A percentile compares a stretch with the other conserved stretches of the same genome.
Conservation (phyloP, 805 yeast species). For the Ogataea neopini region DNA sequence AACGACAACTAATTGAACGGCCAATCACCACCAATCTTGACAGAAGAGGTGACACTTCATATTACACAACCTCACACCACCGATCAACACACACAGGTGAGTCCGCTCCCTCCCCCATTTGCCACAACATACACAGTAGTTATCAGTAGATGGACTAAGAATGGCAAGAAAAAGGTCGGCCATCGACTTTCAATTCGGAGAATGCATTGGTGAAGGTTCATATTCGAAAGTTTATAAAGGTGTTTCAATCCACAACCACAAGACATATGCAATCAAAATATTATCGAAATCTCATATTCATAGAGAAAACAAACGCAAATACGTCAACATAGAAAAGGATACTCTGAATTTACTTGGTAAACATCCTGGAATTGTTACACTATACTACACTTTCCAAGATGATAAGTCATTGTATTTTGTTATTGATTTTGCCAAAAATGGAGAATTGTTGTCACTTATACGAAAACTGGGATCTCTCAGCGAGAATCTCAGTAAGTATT, state of each 20-base stretch:
- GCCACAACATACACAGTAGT: background rate
- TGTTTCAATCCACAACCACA: conserved; percentile 67
- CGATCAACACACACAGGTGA: too few relatives aligned
- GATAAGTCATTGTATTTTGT: conserved; percentile 85
- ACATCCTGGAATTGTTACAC: conserved; percentile 92
- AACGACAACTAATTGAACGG: too few relatives aligned
- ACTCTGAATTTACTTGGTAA: conserved; percentile 84
- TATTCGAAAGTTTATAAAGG: conserved; percentile 93
- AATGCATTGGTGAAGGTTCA: conserved; percentile 91
- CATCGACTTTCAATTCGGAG: conserved; percentile 85
- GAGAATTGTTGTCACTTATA: conserved; percentile 83
- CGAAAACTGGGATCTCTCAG: conserved; percentile 76
- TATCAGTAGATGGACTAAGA: conserved; percentile 6
- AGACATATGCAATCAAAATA: conserved; percentile 87
- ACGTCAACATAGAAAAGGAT: conserved; percentile 92
- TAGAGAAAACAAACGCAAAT: conserved; percentile 90
- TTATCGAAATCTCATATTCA: conserved; percentile 91
- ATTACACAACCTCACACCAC: too few relatives aligned
- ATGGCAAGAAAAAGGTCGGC: conserved; percentile 55
- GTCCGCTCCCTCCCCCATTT: too few relatives aligned
- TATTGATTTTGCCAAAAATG: conserved; percentile 90
- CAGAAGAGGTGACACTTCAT: too few relatives aligned
- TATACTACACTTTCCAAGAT: conserved; percentile 95
- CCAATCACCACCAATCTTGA: too few relatives aligned
- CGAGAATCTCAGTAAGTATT: conserved; percentile 75